Evolutionary conservation across 1,284 basidiomycete species (phyloP), one percentile per base, ranked within the genome.

Genomic region (Trichosporon faecale): DNA sequence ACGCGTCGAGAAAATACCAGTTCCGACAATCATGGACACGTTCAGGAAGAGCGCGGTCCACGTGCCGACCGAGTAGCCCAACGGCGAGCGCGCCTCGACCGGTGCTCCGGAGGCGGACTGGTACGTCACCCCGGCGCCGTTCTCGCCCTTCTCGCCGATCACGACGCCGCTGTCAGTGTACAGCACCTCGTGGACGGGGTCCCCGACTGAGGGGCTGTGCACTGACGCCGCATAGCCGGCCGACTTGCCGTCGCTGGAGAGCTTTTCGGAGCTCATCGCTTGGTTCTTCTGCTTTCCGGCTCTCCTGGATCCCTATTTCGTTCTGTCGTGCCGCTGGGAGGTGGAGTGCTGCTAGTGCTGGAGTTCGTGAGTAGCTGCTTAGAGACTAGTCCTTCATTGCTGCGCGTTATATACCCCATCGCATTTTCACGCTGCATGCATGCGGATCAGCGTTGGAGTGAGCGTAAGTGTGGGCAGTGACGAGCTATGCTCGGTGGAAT

Each of bases 1-100:
- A 76, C 75, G 75, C 14, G 71, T 72, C 1, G 73, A 74, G 64
- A 78, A 77, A 66, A 78, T 73, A 29, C 77, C 77, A 0, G 76
- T 76, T 1, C 77, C 77, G 52, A 78, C 72, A 35, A 73, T 68
- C 72, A 69, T 68, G 33, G 68, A 70, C 12, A 78, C 66, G 64
- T 76, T 78, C 3, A 78, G 60, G 52, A 75, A 74, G n/a, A 72
- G 27, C 16, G 68, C 67, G 1, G 75, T 73, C 49, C 64, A 73
- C 65, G 44, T 68, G 7, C 72, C 74, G n/a, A 77, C 75, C 1
- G 65, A 9, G 64, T 76, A 73, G 3, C 77, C 76, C 1, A 78
- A 66, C 1, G 75, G 76, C 3, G 61, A 67, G n/a, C 21, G 8
- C 2, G 21, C 63, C 52, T 78, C 77, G n/a, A 78, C 72, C 0